Base-by-base conservation (phyloP, 768 basidiomycete species). In the Lactarius vividus region DNA sequence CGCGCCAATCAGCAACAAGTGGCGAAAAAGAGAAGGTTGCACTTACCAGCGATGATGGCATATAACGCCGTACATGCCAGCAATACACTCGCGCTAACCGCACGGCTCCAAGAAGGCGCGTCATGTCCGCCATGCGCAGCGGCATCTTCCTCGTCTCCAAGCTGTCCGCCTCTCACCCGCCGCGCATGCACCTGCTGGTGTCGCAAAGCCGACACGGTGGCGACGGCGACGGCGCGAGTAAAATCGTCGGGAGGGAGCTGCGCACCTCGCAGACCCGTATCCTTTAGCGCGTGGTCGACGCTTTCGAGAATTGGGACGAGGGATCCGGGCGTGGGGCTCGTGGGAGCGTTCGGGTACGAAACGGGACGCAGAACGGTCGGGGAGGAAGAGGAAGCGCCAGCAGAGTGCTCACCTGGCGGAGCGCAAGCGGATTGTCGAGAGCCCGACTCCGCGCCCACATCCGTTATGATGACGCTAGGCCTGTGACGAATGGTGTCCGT, bases 101-200 rank as follows among this genome's bases (percentile, higher is more conserved):
- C 83, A 59, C 97, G 82, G 72, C 94, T 98, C 97, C 97, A 99
- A 54, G 92, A 92, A 7, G 97, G 97, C 3, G 88, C 96, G 71
- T 98, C 96, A 71, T 99, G 97, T 0, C 92, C 94, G 28, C 86
- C 87, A 75, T 90, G 88, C 20, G 83, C 85, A 40, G 80, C 82
- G 39, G 75, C 83, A 6, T 80, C 86, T 54, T 70, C 69, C 7
- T 73, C 79, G 4, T 85, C 87, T 31, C 63, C 75, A 13, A 69
- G 75, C 4, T 73, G 79, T 4, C 82, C 82, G 56, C 75, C 70
- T 53, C 84, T 81, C 29, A 76, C 72, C 61, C 84, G 83, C 6
- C 82, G 79, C 9, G 77, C 71, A 5, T 79, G 81, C n/a, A 80
- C 79, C 70, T 89, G 86, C 75, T 92, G 89, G 73, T 95, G 92